A percentile compares a stretch with the other conserved stretches of the same genome.
Conservation (phyloP, 257 asterid genomes). For the Gentiana dahurica region DNA sequence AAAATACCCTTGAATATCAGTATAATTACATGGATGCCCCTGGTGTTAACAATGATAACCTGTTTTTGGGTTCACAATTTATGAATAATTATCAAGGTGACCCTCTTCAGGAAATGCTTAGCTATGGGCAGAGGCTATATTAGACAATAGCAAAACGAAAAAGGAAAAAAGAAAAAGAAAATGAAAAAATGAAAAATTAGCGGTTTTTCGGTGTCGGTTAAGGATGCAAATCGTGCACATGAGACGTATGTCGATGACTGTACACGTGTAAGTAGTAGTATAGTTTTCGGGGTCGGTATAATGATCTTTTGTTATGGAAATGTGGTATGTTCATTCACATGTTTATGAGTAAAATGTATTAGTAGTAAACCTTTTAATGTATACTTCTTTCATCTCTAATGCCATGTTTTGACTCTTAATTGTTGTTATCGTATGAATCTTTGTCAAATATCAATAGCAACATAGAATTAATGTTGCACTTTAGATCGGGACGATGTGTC, state of each 20-base stretch:
- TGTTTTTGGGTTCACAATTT: constrained; percentile 27
- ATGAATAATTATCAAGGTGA: constrained; percentile 39
- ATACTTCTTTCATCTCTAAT: too few species aligned
- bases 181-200: background rate
- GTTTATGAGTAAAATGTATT: too few species aligned
- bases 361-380: too few species aligned
- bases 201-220: constrained; percentile 4
- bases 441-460: too few species aligned
- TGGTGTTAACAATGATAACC: constrained; percentile 11
- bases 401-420: too few species aligned
- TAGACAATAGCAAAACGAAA: constrained; percentile 6
- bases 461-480: too few species aligned
- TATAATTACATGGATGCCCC: constrained; percentile 44
- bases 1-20: constrained; percentile 33
- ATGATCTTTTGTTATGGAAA: too few species aligned
- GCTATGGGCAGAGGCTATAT: constrained; percentile 50
- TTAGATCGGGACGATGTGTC: too few species aligned
- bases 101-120: constrained; percentile 54
- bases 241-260: constrained; percentile 22
- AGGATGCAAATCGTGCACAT: constrained; percentile 1
- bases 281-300: too few species aligned
- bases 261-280: constrained; percentile 14
- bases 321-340: too few species aligned
- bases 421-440: too few species aligned
- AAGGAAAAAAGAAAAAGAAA: too few species aligned